These are phyloP conservation scores for Phytophthora chlamydospora DNA, from an alignment of 352 stramenopile genomes.

Conservation along the genomic window DNA sequence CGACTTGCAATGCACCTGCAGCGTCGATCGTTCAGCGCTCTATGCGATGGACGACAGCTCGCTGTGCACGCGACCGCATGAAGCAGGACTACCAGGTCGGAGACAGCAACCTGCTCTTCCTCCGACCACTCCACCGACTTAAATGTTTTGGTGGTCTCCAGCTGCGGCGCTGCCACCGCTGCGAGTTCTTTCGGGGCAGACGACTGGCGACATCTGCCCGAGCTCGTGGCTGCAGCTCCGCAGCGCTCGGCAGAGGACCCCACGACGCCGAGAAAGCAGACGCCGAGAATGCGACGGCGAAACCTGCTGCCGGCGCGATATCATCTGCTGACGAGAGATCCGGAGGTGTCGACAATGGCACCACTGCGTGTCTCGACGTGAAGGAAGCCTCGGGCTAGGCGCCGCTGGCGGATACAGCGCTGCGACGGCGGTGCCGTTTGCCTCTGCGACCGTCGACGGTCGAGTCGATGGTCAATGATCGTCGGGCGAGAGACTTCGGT, in stretches of 20 bases:
- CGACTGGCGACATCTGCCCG: conserved; percentile 19
- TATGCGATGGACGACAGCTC: too few species aligned
- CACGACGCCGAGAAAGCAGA: conserved; percentile 12
- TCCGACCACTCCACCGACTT: background rate
- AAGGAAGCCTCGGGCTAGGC: conserved; percentile 10
- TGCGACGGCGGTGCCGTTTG: conserved; percentile 3
- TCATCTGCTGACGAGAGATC: conserved; percentile 18
- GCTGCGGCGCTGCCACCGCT: background rate
- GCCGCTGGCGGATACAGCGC: background rate
- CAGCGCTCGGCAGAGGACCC: conserved; percentile 1
- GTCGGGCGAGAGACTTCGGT: background rate
- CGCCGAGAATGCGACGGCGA: conserved; percentile 11
- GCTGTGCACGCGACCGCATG: too few species aligned
- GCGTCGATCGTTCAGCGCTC: too few species aligned
- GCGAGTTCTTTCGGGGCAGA: conserved; percentile 15
- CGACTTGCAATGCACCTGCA: too few species aligned
- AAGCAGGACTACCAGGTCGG: background rate
- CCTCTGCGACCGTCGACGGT: background rate
- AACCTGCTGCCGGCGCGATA: conserved; percentile 15
- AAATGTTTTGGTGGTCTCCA: background rate
- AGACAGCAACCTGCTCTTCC: background rate
- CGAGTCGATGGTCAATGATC: too few species aligned
- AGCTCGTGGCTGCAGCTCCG: conserved; percentile 10
- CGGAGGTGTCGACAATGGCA: conserved; percentile 24
- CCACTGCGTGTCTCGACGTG: conserved; percentile 6